Conservation (phyloP, 2,329 filamentous ascomycete genomes). For the Cladosporium sp. region DNA sequence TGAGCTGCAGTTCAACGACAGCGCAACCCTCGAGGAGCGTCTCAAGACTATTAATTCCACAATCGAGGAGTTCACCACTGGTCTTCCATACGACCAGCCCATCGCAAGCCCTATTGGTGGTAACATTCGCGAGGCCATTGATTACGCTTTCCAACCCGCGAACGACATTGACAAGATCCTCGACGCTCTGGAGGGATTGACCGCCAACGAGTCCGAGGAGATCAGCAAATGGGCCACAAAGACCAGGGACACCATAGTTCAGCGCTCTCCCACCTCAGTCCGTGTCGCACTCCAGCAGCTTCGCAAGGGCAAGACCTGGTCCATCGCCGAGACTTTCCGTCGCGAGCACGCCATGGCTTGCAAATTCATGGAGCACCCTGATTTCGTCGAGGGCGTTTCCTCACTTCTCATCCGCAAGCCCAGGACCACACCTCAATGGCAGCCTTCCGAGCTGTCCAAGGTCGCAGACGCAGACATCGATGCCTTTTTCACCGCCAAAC, state of each 20-base stretch:
- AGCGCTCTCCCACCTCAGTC: slow-evolving; percentile 82
- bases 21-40: slow-evolving; percentile 62
- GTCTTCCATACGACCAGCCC: slow-evolving; percentile 70
- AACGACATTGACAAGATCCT: slow-evolving; percentile 70
- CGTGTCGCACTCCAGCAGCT: slow-evolving; percentile 84
- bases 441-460: slow-evolving; percentile 70
- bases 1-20: slow-evolving; percentile 85
- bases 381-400: slow-evolving; percentile 90
- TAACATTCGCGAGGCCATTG: slow-evolving; percentile 74
- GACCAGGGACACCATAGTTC: slow-evolving; percentile 71
- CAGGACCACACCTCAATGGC: slow-evolving; percentile 68
- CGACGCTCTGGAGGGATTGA: slow-evolving; percentile 56
- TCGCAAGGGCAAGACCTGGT: slow-evolving; percentile 72
- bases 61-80: slow-evolving; percentile 87
- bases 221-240: slow-evolving; percentile 74
- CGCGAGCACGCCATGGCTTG: slow-evolving; percentile 81
- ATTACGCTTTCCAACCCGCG: slow-evolving; percentile 57
- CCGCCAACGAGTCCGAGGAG: slow-evolving; percentile 33
- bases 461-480: slow-evolving; percentile 61
- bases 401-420: slow-evolving; percentile 74
- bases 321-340: slow-evolving; percentile 80
- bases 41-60: slow-evolving; percentile 76
- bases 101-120: slow-evolving; percentile 56
- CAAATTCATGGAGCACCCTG: slow-evolving; percentile 85
- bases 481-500: slow-evolving; percentile 65